Base-by-base conservation (phyloP, 352 stramenopile species). In the Globisporangium mamillatum region DNA sequence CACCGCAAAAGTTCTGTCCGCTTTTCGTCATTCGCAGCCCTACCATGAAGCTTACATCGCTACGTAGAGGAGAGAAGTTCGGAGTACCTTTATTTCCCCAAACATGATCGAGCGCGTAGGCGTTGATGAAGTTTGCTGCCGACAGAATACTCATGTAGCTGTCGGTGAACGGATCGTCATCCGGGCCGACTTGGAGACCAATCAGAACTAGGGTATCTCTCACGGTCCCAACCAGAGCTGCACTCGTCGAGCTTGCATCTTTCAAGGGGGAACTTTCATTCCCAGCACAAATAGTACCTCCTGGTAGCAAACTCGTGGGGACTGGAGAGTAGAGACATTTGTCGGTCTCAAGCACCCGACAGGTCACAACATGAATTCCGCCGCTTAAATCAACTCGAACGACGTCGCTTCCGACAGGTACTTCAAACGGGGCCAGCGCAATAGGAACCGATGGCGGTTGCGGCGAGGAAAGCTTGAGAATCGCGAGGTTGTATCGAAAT, bases 51-150 rank as follows among this genome's bases (percentile, higher is more conserved):
- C 9, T 32, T 14, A 56, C 48, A 24, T 24, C 48, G 6, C 20
- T 24, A 6, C 48, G 18, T 5, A 25, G 48, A 27, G 22, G 20
- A 14, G n/a, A 55, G 20, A 22, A 52, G 5, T 8, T 25, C 9
- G 27, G 1, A 48, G 20, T 46, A 9, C 6, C 22, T 22, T 3
- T 9, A 36, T 8, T 0, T 9, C 52, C 64, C 64, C 64, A 69
- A 0, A 14, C 2, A 5, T 69, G 64, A 0, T 24, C 54, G n/a
- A 8, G 16, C 27, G 22, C 22, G 29, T 50, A 59, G 18, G 44
- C 56, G 64, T 69, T 69, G 64, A 63, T 58, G 34, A 69, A 69
- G 27, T 69, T 69, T 0, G 38, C 54, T 0, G 64, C 54, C 4
- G 14, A 25, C 14, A 53, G 41, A 2, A 69, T 25, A 7, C 12